Conservation (phyloP, 371 early-diverging fungal species). For the Actinomortierella wolfii region DNA sequence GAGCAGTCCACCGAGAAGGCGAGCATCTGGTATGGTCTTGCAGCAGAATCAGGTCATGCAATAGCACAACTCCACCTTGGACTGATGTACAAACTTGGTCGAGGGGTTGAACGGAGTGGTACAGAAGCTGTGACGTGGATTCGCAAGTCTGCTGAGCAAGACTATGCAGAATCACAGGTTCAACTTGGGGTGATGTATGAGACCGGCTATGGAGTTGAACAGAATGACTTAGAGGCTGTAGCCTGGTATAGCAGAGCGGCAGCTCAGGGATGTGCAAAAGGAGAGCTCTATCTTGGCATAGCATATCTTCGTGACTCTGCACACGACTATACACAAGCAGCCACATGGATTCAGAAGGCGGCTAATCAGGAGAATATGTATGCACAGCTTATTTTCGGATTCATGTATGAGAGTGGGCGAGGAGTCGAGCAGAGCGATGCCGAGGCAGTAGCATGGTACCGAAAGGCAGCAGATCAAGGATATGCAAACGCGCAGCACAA, state of each 20-base stretch:
- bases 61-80: constrained; percentile 74
- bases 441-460: too few relatives aligned
- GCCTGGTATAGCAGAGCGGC: constrained; percentile 69
- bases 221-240: constrained; percentile 60
- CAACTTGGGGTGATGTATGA: constrained; percentile 76
- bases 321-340: too few relatives aligned
- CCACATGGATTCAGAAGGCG: too few relatives aligned
- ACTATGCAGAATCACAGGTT: constrained; percentile 70
- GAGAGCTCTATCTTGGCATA: constrained; percentile 80
- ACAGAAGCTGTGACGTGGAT: constrained; percentile 66
- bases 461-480: too few relatives aligned
- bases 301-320: too few relatives aligned
- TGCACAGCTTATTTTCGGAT: too few relatives aligned
- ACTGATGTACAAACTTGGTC: constrained; percentile 66
- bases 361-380: too few relatives aligned
- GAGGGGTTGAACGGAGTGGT: constrained; percentile 58
- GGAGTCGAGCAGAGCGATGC: too few relatives aligned
- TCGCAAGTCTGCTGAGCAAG: constrained; percentile 62
- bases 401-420: too few relatives aligned
- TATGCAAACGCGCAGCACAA: too few relatives aligned
- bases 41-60: constrained; percentile 64
- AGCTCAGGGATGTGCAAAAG: constrained; percentile 69
- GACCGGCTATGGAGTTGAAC: constrained; percentile 69
- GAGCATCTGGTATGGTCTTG: constrained; percentile 62
- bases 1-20: constrained; percentile 54